These are phyloP conservation scores for Pseudoneurospora amorphoporcata DNA, from an alignment of 495 filamentous ascomycete species.

Conservation along the genomic window DNA sequence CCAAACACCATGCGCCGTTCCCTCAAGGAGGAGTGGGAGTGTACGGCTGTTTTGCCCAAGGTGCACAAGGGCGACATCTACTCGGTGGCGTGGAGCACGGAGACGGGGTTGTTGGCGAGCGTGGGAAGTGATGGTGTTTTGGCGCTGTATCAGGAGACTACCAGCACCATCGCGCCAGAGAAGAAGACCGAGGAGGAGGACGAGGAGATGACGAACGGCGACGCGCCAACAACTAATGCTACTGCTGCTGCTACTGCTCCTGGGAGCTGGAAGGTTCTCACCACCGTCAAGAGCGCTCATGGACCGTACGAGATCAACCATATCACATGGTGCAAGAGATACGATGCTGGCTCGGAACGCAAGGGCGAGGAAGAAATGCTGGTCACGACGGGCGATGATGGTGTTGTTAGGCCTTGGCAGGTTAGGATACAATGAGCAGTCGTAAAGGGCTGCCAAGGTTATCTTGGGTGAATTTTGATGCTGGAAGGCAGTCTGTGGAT, in stretches of 20 bases:
- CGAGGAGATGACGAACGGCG: slow-evolving; percentile 16
- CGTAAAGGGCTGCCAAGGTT: not conserved
- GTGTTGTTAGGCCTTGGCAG: slow-evolving; percentile 62
- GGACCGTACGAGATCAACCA: slow-evolving; percentile 92
- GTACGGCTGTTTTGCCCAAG: slow-evolving; percentile 58
- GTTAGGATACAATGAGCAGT: slow-evolving; percentile 12
- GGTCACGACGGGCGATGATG: slow-evolving; percentile 73
- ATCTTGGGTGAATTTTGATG: not conserved
- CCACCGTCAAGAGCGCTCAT: slow-evolving; percentile 59
- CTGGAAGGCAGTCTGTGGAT: not conserved
- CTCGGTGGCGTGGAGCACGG: slow-evolving; percentile 65
- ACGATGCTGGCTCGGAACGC: slow-evolving; percentile 39
- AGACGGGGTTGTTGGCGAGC: slow-evolving; percentile 65
- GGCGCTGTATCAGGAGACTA: slow-evolving; percentile 63
- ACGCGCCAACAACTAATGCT: slow-evolving; percentile 2
- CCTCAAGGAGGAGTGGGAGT: slow-evolving; percentile 72
- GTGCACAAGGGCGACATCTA: slow-evolving; percentile 76
- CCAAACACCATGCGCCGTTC: slow-evolving; percentile 73
- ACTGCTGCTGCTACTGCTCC: slow-evolving; percentile 23
- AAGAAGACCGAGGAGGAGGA: slow-evolving; percentile 29
- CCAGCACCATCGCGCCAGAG: slow-evolving; percentile 10
- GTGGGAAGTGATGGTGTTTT: slow-evolving; percentile 79
- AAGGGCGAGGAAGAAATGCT: slow-evolving; percentile 58
- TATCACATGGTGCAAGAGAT: slow-evolving; percentile 64
- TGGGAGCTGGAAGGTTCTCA: slow-evolving; percentile 60